Base-by-base conservation (phyloP, 2,329 filamentous ascomycete genomes). In the Penicillium sp. region DNA sequence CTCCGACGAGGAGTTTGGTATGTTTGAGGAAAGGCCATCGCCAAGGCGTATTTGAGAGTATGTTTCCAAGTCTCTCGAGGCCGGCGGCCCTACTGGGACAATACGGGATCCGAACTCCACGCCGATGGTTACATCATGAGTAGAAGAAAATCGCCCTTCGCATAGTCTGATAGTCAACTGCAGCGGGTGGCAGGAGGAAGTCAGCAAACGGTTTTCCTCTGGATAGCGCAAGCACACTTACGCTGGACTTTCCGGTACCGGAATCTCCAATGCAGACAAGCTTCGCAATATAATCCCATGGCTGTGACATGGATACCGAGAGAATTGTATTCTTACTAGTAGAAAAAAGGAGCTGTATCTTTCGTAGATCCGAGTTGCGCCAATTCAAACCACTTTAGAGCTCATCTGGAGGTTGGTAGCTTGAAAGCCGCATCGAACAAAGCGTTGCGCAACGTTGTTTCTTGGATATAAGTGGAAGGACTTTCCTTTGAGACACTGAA, bases 211-310 rank as follows among this genome's bases (percentile, higher is more conserved):
- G 26, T 23, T 50, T 31, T 11, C 5, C 35, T 5, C 13, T 11
- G 29, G 23, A 50, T 44, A 44, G 13, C 23, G 35, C 31, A 23
- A 41, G 15, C 9, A 30, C 29, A 75, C 82, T 67, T 79, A 87
- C 85, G 76, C 85, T 88, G 61, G 92, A 96, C 84, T 99, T 99
- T 74, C 95, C 95, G 75, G 92, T 96, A 76, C 93, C 95, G 50
- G 91, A 95, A 82, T 98, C 95, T 78, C 95, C 95, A 73, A 99
- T 93, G 82, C 92, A 96, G 75, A 98, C 94, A 72, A 99, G 91
- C 81, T 99, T 99, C 78, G 94, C 93, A 76, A 98, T 99, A 83
- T 96, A 98, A 83, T 98, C 93, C 94, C 94, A 98, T 79, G 92
- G 90, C 72, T 78, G 76, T 75, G 77, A 79, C 78, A 80, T 80